phyloP scores from a whole-genome alignment of 1,284 basidiomycete genomes.

The Apiotrichum gamsii region DNA sequence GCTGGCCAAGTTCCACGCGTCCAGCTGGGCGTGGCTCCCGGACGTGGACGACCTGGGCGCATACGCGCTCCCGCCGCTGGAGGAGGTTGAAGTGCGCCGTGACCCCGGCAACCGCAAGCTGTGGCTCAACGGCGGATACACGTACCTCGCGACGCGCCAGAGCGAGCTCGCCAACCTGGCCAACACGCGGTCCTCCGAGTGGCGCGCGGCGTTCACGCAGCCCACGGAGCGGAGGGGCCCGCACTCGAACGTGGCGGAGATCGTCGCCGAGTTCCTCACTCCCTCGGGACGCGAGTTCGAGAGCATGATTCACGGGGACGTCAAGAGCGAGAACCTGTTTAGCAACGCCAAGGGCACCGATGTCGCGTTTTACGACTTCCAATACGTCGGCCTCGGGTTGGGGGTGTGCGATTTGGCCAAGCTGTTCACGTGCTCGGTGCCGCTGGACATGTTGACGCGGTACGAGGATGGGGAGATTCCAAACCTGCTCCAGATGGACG shows the following conservation, averaged over 20 bases:
- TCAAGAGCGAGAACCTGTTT: constrained; percentile 19
- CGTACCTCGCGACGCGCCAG: constrained; percentile 16
- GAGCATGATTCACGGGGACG: constrained; percentile 16
- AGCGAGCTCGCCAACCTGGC: constrained; percentile 7
- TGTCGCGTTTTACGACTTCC: constrained; percentile 18
- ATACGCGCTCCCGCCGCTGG: constrained; percentile 5
- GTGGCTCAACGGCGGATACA: constrained; percentile 20
- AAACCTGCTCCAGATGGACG: constrained; percentile 2
- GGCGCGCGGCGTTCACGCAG: constrained; percentile 2
- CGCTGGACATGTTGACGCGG: constrained; percentile 4
- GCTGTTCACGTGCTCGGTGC: constrained; percentile 17
- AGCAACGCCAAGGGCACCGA: background rate
- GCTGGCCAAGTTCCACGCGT: constrained; percentile 9
- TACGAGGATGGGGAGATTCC: background rate
- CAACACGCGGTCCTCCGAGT: constrained; percentile 2
- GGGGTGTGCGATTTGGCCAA: constrained; percentile 20
- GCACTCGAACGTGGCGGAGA: background rate
- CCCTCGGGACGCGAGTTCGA: constrained; percentile 5
- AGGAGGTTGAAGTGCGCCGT: background rate
- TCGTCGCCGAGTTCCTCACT: constrained; percentile 3
- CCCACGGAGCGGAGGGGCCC: background rate
- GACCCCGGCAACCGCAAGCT: background rate
- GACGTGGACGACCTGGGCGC: background rate
- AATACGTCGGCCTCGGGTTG: constrained; percentile 17
- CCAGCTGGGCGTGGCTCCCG: background rate